Evolutionary conservation across 2,329 filamentous ascomycete species (phyloP).

Genomic region (Aspergillus novofumigatus): DNA sequence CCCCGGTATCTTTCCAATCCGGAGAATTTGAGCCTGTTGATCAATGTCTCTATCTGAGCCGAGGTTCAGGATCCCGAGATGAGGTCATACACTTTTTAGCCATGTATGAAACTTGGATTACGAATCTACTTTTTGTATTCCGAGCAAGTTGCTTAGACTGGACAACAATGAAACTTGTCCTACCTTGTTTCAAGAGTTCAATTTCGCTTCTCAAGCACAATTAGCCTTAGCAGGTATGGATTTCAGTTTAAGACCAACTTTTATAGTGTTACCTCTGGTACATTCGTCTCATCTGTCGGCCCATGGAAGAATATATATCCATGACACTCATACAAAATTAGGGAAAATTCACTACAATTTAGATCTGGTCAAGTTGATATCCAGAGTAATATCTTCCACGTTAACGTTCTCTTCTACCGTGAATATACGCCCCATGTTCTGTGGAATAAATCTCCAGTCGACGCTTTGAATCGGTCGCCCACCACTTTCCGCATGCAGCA

Average conservation of each 20-base stretch:
- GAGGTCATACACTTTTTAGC: neutral
- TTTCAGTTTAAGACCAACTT: too few species aligned
- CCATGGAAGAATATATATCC: too few species aligned
- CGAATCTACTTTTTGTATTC: neutral
- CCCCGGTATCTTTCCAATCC: neutral
- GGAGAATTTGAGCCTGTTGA: neutral
- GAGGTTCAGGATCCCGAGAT: neutral
- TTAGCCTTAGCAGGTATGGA: too few species aligned
- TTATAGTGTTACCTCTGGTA: too few species aligned
- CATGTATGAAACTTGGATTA: neutral
- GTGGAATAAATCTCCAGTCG: neutral
- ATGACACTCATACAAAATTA: too few species aligned
- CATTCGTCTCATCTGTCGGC: too few species aligned
- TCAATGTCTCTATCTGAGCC: neutral
- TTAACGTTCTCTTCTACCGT: neutral
- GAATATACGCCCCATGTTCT: too few species aligned
- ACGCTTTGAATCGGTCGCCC: neutral
- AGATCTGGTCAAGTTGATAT: too few species aligned
- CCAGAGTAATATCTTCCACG: neutral
- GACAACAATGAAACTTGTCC: too few species aligned
- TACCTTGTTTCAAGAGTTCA: neutral
- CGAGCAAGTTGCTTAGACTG: too few species aligned
- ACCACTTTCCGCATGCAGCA: neutral
- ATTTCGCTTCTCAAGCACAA: neutral
- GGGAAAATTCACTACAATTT: too few species aligned